These are phyloP conservation scores for Lyophyllum atratum DNA, from an alignment of 768 basidiomycete species.

Conservation along the genomic window DNA sequence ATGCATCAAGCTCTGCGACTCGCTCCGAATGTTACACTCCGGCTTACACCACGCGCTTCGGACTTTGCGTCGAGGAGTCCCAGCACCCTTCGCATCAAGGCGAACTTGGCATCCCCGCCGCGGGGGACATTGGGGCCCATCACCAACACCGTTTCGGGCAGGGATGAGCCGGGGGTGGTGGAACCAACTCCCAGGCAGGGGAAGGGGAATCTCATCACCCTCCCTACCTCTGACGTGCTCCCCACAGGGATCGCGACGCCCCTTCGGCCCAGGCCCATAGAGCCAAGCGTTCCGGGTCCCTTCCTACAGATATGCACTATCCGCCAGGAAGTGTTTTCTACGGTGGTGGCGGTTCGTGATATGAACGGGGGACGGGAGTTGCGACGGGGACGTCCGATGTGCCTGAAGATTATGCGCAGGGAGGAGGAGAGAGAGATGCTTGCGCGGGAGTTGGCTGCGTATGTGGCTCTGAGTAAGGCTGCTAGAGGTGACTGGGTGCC, in stretches of 20 bases:
- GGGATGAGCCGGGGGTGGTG: not conserved
- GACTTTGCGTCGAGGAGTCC: not conserved
- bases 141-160: not conserved
- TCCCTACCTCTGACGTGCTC: not conserved
- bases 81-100: not conserved
- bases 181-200: not conserved
- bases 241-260: not conserved
- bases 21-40: constrained; percentile 1
- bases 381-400: constrained; percentile 32
- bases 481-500: constrained; percentile 21
- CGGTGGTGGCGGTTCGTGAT: constrained; percentile 21
- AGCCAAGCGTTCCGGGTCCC: constrained; percentile 23
- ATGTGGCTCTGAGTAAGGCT: constrained; percentile 32
- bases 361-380: constrained; percentile 10
- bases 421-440: constrained; percentile 18
- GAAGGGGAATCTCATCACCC: not conserved
- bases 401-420: constrained; percentile 38
- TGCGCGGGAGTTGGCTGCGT: constrained; percentile 33
- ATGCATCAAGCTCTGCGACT: constrained; percentile 10
- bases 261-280: not conserved
- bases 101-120: not conserved
- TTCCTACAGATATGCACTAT: constrained; percentile 30
- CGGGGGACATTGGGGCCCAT: constrained; percentile 4
- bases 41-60: not conserved
- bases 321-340: constrained; percentile 13